A percentile compares a stretch with the other conserved stretches of the same genome.
Evolutionary conservation across 2,329 filamentous ascomycete genomes (phyloP).

Genomic region (Cladophialophora psammophila): DNA sequence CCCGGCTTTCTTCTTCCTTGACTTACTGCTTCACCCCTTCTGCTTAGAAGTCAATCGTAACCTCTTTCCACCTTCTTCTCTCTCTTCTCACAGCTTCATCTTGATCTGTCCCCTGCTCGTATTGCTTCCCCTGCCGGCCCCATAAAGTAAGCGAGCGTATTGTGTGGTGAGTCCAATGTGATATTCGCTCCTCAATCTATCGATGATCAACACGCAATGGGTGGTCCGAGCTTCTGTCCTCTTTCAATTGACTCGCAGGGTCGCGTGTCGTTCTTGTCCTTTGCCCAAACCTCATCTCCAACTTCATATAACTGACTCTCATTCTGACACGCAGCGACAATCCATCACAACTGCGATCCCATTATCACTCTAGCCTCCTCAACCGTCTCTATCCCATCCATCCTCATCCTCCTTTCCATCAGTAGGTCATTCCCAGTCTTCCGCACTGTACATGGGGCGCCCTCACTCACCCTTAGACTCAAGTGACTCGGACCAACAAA

Average conservation of each 20-base stretch:
- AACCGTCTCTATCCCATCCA: constrained; percentile 11
- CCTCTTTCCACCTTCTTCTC: constrained; percentile 14
- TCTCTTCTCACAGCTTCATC: neutral
- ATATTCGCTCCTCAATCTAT: constrained; percentile 5
- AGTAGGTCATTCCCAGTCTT: constrained; percentile 34
- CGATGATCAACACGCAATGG: constrained; percentile 19
- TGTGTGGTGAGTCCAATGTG: constrained; percentile 29
- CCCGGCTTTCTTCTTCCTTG: constrained; percentile 11
- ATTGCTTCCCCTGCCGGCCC: neutral
- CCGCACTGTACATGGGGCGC: neutral
- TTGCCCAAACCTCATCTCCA: constrained; percentile 28
- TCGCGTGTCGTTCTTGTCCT: constrained; percentile 31
- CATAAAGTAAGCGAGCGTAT: constrained; percentile 16
- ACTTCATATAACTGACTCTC: constrained; percentile 31
- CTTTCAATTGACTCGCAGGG: constrained; percentile 26
- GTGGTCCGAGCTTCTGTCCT: constrained; percentile 38
- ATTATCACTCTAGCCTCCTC: constrained; percentile 20
- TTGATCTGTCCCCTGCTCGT: constrained; percentile 12
- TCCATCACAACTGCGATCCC: constrained; percentile 25
- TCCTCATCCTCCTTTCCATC: constrained; percentile 18
- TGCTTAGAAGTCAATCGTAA: constrained; percentile 30
- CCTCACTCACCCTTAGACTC: constrained; percentile 12
- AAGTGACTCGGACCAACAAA: constrained; percentile 99
- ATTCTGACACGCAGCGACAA: constrained; percentile 31
- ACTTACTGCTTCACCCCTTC: constrained; percentile 18